phyloP scores from a whole-genome alignment of 2,329 filamentous ascomycete species.

The Pseudocercospora crystallina region DNA sequence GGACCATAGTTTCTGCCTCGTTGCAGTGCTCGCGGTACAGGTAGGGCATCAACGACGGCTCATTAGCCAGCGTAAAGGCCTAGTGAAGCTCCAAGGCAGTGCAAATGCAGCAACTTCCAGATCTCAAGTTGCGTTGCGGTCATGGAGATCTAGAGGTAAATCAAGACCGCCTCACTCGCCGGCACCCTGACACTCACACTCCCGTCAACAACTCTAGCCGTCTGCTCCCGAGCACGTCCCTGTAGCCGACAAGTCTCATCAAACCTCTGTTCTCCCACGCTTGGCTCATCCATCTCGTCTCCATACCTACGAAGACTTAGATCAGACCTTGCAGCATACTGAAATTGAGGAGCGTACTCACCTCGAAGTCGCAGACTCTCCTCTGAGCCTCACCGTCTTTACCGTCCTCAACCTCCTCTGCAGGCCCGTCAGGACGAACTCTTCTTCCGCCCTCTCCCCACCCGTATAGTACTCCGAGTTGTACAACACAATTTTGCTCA shows the following conservation, averaged over 20 bases:
- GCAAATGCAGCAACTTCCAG: too few species aligned
- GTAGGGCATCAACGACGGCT: too few species aligned
- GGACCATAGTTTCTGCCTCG: too few species aligned
- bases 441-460: background rate
- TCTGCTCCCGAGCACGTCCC: background rate
- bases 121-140: too few species aligned
- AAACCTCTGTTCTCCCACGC: slow-evolving; percentile 5
- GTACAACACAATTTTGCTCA: slow-evolving; percentile 12
- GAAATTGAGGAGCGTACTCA: too few species aligned
- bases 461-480: slow-evolving; percentile 15
- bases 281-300: slow-evolving; percentile 7
- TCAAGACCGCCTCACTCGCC: slow-evolving; percentile 7
- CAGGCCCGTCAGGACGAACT: background rate
- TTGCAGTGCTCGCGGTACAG: too few species aligned
- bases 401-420: background rate
- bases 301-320: too few species aligned
- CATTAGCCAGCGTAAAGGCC: too few species aligned
- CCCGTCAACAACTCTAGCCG: background rate
- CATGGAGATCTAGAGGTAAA: too few species aligned
- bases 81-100: too few species aligned
- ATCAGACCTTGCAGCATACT: too few species aligned
- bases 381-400: slow-evolving; percentile 7
- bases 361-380: background rate
- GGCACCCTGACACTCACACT: background rate
- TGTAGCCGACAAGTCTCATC: slow-evolving; percentile 1